Percentiles rank a stretch among this genome's conserved stretches.
Conservation (phyloP, 306 rosid species). For the Dryas octopetala region DNA sequence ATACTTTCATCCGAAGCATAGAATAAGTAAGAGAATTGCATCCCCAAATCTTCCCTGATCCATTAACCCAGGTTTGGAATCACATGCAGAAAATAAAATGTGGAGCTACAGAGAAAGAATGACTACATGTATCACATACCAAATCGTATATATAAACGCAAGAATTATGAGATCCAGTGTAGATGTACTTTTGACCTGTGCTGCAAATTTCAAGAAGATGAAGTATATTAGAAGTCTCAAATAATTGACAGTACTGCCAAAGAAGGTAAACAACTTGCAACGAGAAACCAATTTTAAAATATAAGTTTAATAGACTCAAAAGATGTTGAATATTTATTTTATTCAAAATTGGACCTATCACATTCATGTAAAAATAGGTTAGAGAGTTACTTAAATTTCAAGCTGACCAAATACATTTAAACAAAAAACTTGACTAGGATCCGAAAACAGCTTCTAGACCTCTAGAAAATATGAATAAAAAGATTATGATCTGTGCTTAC, state of each 20-base stretch:
- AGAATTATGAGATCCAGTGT: slow-evolving; percentile 78
- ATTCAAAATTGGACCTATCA: neutral
- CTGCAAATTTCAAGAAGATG: slow-evolving; percentile 48
- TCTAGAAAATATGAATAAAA: neutral
- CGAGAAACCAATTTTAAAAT: neutral
- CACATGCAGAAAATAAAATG: neutral
- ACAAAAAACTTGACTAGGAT: neutral
- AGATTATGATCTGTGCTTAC: slow-evolving; percentile 31
- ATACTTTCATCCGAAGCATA: neutral
- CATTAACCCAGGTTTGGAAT: slow-evolving; percentile 1
- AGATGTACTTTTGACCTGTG: slow-evolving; percentile 96
- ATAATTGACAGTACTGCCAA: neutral
- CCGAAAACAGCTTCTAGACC: neutral
- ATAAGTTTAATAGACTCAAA: neutral
- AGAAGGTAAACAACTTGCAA: neutral
- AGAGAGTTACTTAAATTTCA: neutral
- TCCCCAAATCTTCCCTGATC: neutral
- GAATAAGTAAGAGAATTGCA: neutral
- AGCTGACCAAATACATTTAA: neutral
- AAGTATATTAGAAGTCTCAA: neutral
- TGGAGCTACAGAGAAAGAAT: neutral
- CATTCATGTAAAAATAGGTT: neutral
- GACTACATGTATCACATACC: slow-evolving; percentile 50
- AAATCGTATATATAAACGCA: slow-evolving; percentile 79
- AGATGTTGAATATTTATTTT: neutral